Conservation (phyloP, 208 protist genomes). For the Crithidia sp. region DNA sequence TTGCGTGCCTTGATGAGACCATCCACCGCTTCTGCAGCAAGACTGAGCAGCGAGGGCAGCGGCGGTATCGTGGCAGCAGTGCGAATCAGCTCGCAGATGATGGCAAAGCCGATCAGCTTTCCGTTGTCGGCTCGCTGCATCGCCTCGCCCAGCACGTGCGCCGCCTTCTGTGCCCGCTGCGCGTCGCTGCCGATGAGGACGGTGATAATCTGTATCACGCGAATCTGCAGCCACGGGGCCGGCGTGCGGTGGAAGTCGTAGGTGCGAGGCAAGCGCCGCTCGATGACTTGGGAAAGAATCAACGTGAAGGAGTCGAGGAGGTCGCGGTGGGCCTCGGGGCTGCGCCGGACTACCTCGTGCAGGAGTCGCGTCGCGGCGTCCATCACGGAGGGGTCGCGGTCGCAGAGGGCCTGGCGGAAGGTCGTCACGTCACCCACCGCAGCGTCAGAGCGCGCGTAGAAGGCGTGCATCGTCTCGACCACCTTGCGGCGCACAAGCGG, state of each 20-base stretch:
- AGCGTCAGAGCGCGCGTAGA: conserved; percentile 56
- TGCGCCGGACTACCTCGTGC: conserved; percentile 55
- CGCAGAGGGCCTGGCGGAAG: conserved; percentile 89
- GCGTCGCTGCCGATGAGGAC: conserved; percentile 43
- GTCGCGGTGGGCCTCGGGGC: conserved; percentile 65
- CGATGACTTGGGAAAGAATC: conserved; percentile 94
- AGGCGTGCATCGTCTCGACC: conserved; percentile 88
- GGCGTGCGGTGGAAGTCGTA: conserved; percentile 97
- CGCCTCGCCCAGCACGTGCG: conserved; percentile 81
- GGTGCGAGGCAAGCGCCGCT: conserved; percentile 86
- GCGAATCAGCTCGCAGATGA: conserved; percentile 87
- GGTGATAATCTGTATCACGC: conserved; percentile 86
- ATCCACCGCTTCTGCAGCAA: conserved; percentile 68
- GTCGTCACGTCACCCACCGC: conserved; percentile 43
- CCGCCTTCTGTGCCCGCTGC: conserved; percentile 55
- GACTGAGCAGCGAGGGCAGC: conserved; percentile 79
- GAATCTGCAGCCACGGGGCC: conserved; percentile 98
- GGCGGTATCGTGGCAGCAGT: conserved; percentile 92
- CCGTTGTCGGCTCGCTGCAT: conserved; percentile 90
- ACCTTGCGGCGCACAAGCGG: conserved; percentile 94
- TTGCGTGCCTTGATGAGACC: conserved; percentile 84
- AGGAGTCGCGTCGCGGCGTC: conserved; percentile 88
- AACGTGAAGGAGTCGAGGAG: conserved; percentile 90
- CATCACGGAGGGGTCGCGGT: conserved; percentile 97
- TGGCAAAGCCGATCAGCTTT: conserved; percentile 90